Percentiles rank a stretch among this genome's conserved stretches.
These are phyloP conservation scores for Dactylonectria estremocensis DNA, from an alignment of 2,329 filamentous ascomycete genomes.

Conservation along the genomic window DNA sequence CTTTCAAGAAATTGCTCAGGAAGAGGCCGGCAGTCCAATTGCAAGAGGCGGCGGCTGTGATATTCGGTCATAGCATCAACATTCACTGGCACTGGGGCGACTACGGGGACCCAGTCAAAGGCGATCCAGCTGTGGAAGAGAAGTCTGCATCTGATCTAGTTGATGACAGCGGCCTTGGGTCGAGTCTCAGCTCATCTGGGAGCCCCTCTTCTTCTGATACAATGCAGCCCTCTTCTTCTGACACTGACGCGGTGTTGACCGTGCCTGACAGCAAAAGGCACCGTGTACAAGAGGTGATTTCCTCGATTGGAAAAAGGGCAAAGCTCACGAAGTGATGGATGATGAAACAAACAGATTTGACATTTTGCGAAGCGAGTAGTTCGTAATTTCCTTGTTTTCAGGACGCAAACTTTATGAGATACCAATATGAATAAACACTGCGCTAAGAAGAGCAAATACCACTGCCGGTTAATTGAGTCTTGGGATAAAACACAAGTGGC, in stretches of 20 bases:
- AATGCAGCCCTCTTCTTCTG: background rate
- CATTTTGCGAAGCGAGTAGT: background rate
- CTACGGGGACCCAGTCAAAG: background rate
- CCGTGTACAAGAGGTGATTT: background rate
- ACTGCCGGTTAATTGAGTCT: slow-evolving; percentile 29
- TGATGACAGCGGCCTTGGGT: background rate
- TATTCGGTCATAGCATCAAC: background rate
- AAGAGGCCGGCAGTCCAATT: background rate
- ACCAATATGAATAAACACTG: background rate
- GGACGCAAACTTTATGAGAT: no score
- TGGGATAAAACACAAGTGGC: slow-evolving; percentile 34
- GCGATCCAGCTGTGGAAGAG: background rate
- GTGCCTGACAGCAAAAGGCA: background rate
- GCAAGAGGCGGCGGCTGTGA: background rate
- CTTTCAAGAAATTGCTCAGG: background rate
- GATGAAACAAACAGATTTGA: background rate
- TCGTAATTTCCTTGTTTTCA: no score
- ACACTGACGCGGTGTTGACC: background rate
- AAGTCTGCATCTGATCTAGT: background rate
- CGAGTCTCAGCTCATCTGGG: background rate
- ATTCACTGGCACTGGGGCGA: background rate
- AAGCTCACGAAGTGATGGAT: background rate
- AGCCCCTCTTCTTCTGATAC: background rate
- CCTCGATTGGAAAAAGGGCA: background rate
- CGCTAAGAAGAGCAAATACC: slow-evolving; percentile 22